Conservation (phyloP, 2,329 filamentous ascomycete genomes). For the Colletotrichum simmondsii region DNA sequence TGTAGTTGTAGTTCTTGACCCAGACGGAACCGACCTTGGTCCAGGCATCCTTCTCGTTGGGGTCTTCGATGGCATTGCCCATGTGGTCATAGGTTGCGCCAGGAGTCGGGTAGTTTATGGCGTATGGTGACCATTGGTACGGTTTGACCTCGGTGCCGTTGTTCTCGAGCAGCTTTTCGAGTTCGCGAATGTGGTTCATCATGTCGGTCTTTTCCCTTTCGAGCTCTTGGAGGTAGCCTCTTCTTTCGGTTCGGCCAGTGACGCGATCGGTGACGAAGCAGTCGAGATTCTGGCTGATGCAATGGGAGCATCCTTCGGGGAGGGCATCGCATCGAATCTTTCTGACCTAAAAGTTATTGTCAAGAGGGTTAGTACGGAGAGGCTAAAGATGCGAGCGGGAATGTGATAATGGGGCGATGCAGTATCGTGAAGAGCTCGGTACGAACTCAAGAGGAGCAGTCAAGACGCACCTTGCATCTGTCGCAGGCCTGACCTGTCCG, state of each 20-base stretch:
- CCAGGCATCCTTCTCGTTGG: constrained; percentile 44
- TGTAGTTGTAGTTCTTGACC: constrained; percentile 46
- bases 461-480: constrained; percentile 77
- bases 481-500: constrained; percentile 88
- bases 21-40: constrained; percentile 45
- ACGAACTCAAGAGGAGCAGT: neutral
- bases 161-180: constrained; percentile 73
- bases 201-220: constrained; percentile 79
- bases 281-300: constrained; percentile 78
- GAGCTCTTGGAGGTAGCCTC: constrained; percentile 82
- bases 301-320: constrained; percentile 84
- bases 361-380: neutral
- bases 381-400: neutral
- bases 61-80: constrained; percentile 37
- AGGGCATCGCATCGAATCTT: constrained; percentile 90
- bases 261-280: constrained; percentile 90
- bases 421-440: too few species aligned
- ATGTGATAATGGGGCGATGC: neutral
- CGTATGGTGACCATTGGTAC: constrained; percentile 44
- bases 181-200: constrained; percentile 72
- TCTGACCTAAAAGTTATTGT: constrained; percentile 66
- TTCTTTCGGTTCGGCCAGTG: constrained; percentile 80
- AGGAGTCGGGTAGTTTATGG: constrained; percentile 36
- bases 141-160: constrained; percentile 71
- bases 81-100: constrained; percentile 40